These are phyloP conservation scores for Fusarium nanum DNA, from an alignment of 2,329 filamentous ascomycete genomes.

Conservation along the genomic window DNA sequence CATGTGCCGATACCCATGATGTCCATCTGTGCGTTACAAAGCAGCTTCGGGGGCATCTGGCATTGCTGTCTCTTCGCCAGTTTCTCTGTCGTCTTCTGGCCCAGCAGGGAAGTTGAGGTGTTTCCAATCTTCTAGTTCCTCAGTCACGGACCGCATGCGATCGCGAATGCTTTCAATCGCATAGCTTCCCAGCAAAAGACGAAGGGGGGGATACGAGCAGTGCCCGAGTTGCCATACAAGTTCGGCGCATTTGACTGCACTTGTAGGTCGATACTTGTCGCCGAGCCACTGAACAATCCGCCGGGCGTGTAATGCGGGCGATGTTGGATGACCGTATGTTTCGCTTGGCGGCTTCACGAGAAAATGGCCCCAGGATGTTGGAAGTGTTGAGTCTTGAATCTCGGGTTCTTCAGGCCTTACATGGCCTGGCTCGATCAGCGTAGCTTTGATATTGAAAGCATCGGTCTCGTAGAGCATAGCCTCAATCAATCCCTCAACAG, in stretches of 20 bases:
- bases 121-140: constrained; percentile 95
- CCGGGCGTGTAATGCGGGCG: constrained; percentile 88
- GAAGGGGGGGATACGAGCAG: constrained; percentile 90
- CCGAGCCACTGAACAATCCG: constrained; percentile 95
- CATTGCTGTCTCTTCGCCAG: constrained; percentile 28
- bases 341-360: constrained; percentile 87
- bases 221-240: constrained; percentile 94
- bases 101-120: constrained; percentile 75
- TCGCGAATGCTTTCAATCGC: constrained; percentile 97
- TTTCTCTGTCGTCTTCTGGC: constrained; percentile 44
- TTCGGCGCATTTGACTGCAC: constrained; percentile 91
- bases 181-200: constrained; percentile 90
- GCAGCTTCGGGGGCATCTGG: constrained; percentile 24
- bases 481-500: constrained; percentile 94
- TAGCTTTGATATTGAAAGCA: constrained; percentile 90
- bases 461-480: constrained; percentile 97
- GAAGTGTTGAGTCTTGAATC: constrained; percentile 59
- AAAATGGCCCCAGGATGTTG: constrained; percentile 92
- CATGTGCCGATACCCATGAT: neutral
- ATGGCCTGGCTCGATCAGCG: constrained; percentile 90
- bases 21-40: constrained; percentile 15
- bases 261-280: constrained; percentile 85
- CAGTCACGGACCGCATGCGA: constrained; percentile 87
- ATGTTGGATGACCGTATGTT: constrained; percentile 80
- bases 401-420: constrained; percentile 86